Evolutionary conservation across 345 rosid genomes (phyloP).

Genomic region (Linum tenue): DNA sequence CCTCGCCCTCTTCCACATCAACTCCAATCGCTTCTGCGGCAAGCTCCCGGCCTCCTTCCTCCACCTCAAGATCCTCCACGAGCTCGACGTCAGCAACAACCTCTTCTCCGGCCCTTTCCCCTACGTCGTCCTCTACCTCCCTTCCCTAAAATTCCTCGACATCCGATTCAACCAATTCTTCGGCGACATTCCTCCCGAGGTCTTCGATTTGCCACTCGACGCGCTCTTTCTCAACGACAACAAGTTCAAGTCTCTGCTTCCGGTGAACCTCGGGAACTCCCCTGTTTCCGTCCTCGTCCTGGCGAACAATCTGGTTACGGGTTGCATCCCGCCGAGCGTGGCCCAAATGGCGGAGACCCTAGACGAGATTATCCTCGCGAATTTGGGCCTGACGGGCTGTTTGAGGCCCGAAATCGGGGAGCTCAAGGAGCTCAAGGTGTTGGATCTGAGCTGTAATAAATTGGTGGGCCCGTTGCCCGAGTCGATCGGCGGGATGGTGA

Average conservation of each 20-base stretch:
- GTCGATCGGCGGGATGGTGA: constrained; percentile 56
- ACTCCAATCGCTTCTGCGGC: constrained; percentile 64
- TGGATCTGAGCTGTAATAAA: constrained; percentile 60
- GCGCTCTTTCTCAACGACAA: constrained; percentile 81
- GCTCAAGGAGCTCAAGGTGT: constrained; percentile 46
- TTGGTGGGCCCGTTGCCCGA: constrained; percentile 63
- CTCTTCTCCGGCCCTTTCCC: constrained; percentile 59
- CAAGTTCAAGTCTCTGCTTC: constrained; percentile 53
- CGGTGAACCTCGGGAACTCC: constrained; percentile 67
- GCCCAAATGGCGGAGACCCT: constrained; percentile 53
- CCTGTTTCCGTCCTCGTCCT: constrained; percentile 66
- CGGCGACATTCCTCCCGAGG: constrained; percentile 44
- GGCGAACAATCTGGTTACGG: constrained; percentile 53
- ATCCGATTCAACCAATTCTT: constrained; percentile 53
- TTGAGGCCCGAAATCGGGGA: constrained; percentile 46
- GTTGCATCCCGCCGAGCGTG: constrained; percentile 65
- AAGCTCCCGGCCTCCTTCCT: constrained; percentile 40
- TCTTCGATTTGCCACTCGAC: constrained; percentile 65
- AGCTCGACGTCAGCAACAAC: constrained; percentile 79
- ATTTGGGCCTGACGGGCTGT: constrained; percentile 57
- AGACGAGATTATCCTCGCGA: constrained; percentile 40
- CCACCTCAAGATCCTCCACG: constrained; percentile 41
- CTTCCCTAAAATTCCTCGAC: constrained; percentile 73
- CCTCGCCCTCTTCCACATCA: constrained; percentile 68
- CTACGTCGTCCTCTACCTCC: constrained; percentile 39